Conservation (phyloP, 805 yeast species). For the Nakazawaea peltata region DNA sequence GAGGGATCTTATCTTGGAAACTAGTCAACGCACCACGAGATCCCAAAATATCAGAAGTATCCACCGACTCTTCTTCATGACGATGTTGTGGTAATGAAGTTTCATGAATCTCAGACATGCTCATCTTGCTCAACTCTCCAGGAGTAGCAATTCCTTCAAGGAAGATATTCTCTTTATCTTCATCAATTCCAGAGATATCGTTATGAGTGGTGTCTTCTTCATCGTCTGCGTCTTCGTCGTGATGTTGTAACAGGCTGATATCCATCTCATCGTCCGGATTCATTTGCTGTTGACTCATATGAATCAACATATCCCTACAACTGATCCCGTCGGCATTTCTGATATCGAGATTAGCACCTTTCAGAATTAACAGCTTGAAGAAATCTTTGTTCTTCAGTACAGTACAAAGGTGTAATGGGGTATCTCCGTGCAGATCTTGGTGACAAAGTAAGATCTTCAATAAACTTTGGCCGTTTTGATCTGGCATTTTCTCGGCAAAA, state of each 20-base stretch:
- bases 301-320: too few relatives aligned
- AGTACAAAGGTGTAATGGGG: slow-evolving; percentile 76
- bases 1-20: slow-evolving; percentile 16
- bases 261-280: too few relatives aligned
- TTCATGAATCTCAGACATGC: too few relatives aligned
- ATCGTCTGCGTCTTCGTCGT: too few relatives aligned
- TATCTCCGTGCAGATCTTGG: slow-evolving; percentile 77
- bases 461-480: slow-evolving; percentile 29
- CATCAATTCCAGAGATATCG: too few relatives aligned
- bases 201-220: too few relatives aligned
- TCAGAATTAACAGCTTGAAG: slow-evolving; percentile 32
- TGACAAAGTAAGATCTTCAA: slow-evolving; percentile 59
- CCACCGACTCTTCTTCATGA: background rate
- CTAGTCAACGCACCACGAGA: slow-evolving; percentile 6
- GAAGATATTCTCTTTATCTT: slow-evolving; percentile 42
- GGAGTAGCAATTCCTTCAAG: too few relatives aligned
- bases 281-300: too few relatives aligned
- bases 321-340: slow-evolving; percentile 12
- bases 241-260: too few relatives aligned
- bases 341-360: slow-evolving; percentile 32
- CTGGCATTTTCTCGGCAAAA: slow-evolving; percentile 19
- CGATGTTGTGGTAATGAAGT: background rate
- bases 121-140: too few relatives aligned
- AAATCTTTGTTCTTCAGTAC: slow-evolving; percentile 34
- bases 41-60: background rate